These are phyloP conservation scores for Coelastrella sp. DNA, from an alignment of 139 green algal genomes.

Conservation along the genomic window DNA sequence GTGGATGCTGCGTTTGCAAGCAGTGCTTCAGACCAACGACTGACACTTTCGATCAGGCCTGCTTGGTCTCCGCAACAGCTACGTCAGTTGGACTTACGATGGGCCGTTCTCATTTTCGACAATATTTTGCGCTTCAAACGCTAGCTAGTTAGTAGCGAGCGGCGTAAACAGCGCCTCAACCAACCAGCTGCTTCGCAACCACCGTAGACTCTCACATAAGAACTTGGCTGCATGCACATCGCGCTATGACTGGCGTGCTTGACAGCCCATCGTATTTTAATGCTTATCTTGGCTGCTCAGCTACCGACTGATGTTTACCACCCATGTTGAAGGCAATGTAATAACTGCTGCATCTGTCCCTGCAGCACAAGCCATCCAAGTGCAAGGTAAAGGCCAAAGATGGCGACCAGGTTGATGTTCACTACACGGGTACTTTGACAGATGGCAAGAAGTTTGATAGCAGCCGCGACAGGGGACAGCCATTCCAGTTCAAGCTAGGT, in stretches of 20 bases:
- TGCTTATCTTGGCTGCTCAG: background rate
- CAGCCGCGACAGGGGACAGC: conserved; percentile 39
- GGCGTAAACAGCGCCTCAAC: too few relatives aligned
- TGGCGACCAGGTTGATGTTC: conserved; percentile 53
- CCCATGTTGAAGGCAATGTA: background rate
- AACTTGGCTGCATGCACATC: too few relatives aligned
- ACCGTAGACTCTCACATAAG: too few relatives aligned
- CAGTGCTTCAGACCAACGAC: too few relatives aligned
- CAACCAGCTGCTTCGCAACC: too few relatives aligned
- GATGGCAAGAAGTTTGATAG: conserved; percentile 70
- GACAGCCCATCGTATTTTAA: too few relatives aligned
- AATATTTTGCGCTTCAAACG: too few relatives aligned
- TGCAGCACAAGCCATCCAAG: conserved; percentile 49
- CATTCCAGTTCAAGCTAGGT: conserved; percentile 50
- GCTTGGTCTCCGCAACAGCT: background rate
- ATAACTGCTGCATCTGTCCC: background rate
- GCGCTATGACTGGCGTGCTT: too few relatives aligned
- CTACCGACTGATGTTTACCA: background rate
- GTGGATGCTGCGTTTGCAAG: background rate
- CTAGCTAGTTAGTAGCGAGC: too few relatives aligned
- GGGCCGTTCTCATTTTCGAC: too few relatives aligned
- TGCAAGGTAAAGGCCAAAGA: conserved; percentile 48
- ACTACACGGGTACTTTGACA: conserved; percentile 57
- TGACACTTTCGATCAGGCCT: background rate
- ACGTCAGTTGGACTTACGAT: too few relatives aligned